A percentile compares a stretch with the other conserved stretches of the same genome.
Evolutionary conservation across 2,329 filamentous ascomycete genomes (phyloP).

Genomic region (Trichoderma simmonsii): DNA sequence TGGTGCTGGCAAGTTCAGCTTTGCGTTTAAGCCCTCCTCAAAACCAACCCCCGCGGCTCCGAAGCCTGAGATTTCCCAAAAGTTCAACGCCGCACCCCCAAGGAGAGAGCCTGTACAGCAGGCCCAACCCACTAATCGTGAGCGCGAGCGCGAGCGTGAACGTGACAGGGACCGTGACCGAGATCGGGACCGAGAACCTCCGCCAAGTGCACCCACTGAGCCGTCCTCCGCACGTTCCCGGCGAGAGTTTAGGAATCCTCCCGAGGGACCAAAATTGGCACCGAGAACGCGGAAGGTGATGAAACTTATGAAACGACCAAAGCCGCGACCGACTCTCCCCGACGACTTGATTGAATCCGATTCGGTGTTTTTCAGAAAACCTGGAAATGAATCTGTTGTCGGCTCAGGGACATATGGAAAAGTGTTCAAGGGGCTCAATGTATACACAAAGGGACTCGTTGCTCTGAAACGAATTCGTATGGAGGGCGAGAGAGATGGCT

Average conservation of each 20-base stretch:
- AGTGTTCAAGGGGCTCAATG: slow-evolving; percentile 89
- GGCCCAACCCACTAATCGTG: slow-evolving; percentile 23
- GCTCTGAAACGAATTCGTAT: slow-evolving; percentile 89
- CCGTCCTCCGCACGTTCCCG: slow-evolving; percentile 48
- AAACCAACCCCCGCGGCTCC: slow-evolving; percentile 56
- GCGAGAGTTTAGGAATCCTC: slow-evolving; percentile 33
- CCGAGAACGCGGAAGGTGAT: slow-evolving; percentile 61
- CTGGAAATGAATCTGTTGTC: slow-evolving; percentile 95
- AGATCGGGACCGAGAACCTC: slow-evolving; percentile 44
- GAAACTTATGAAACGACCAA: slow-evolving; percentile 66
- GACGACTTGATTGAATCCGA: slow-evolving; percentile 73
- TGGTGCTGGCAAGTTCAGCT: slow-evolving; percentile 71
- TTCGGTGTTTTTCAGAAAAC: slow-evolving; percentile 91
- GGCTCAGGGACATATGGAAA: slow-evolving; percentile 95
- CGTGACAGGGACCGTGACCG: background rate
- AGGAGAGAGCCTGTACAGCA: slow-evolving; percentile 36
- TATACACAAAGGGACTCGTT: slow-evolving; percentile 81
- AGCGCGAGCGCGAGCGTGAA: background rate
- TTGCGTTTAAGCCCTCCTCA: slow-evolving; percentile 78
- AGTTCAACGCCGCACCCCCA: slow-evolving; percentile 62
- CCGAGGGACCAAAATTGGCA: slow-evolving; percentile 35
- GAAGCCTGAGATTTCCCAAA: slow-evolving; percentile 64
- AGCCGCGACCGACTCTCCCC: slow-evolving; percentile 66
- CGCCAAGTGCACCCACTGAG: slow-evolving; percentile 50
- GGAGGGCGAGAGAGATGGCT: slow-evolving; percentile 88